Evolutionary conservation across 2,329 filamentous ascomycete species (phyloP), one percentile per base, ranked within the genome.

Genomic region (Stemphylium lycopersici): DNA sequence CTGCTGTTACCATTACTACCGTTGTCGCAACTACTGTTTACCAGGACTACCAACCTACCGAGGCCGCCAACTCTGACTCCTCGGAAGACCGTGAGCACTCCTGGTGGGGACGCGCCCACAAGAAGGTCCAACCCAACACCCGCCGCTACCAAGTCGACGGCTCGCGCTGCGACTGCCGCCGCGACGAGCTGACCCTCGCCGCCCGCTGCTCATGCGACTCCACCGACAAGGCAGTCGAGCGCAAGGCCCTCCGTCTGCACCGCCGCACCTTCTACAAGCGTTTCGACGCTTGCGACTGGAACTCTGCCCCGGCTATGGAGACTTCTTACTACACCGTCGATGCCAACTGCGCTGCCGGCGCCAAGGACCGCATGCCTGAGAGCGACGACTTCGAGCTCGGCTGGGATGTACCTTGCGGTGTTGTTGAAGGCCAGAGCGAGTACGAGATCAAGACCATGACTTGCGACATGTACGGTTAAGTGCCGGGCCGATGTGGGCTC

Each of bases 351-450:
- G 55, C 69, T 11, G 69, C 69, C 10, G 73, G 72, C 12, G 65
- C 65, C 5, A 68, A 68, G 56, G 47, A 56, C 16, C 58, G 61
- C 48, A 59, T 57, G 20, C 64, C 64, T 6, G 48, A 59, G 32
- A 67, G 63, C 47, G 65, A 68, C 36, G 48, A 41, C 22, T 68
- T 68, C 32, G 79, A 81, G 63, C 66, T 81, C 11, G 78, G 78
- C 3, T 76, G 76, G 36, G 75, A 79, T 47, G 64, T 67, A 15
- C 52, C 51, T 22, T 68, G 65, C 32, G 65, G 65, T 55, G 74
- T 81, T 13, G 71, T 78, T 3, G 46, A 65, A 15, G 78, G 79
- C 7, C 77, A 80, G 63, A 78, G 76, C 18, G 73, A 70, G 47
- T 81, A 80, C 60, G 65, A 73, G n/a, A 68, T 81, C 22, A 69